Evolutionary conservation across 2,329 filamentous ascomycete genomes (phyloP).

Genomic region (Clonostachys rhizophaga): DNA sequence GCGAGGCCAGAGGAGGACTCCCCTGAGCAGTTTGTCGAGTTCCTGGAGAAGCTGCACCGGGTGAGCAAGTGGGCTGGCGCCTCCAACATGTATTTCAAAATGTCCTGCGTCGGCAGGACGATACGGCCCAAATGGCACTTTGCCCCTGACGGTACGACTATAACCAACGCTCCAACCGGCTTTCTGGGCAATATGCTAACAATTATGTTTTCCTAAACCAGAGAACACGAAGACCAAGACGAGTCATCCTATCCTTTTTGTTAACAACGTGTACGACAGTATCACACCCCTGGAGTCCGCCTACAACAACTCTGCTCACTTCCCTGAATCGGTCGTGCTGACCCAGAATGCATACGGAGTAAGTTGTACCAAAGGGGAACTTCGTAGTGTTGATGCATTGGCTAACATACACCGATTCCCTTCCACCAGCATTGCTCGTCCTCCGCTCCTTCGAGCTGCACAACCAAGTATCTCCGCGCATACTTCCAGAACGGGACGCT

Average conservation of each 20-base stretch:
- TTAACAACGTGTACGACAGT: slow-evolving; percentile 39
- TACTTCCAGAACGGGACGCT: slow-evolving; percentile 42
- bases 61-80: slow-evolving; percentile 37
- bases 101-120: slow-evolving; percentile 29
- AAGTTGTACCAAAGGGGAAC: slow-evolving; percentile 13
- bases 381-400: neutral
- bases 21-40: slow-evolving; percentile 22
- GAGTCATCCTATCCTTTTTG: slow-evolving; percentile 36
- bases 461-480: slow-evolving; percentile 27
- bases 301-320: slow-evolving; percentile 34
- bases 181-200: neutral
- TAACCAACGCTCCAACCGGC: too few relatives aligned
- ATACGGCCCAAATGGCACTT: slow-evolving; percentile 33
- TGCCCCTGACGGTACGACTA: neutral
- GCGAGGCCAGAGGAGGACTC: slow-evolving; percentile 19
- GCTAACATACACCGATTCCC: slow-evolving; percentile 1
- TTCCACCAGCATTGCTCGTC: slow-evolving; percentile 40
- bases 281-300: slow-evolving; percentile 41
- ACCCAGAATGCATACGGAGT: slow-evolving; percentile 47
- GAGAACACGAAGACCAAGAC: slow-evolving; percentile 26
- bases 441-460: slow-evolving; percentile 37
- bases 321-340: slow-evolving; percentile 38
- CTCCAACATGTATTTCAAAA: slow-evolving; percentile 30
- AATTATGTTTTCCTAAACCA: slow-evolving; percentile 1
- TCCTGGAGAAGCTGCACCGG: slow-evolving; percentile 21